phyloP scores from a whole-genome alignment of 805 yeast species.

The Saccharomycopsis fermentans region DNA sequence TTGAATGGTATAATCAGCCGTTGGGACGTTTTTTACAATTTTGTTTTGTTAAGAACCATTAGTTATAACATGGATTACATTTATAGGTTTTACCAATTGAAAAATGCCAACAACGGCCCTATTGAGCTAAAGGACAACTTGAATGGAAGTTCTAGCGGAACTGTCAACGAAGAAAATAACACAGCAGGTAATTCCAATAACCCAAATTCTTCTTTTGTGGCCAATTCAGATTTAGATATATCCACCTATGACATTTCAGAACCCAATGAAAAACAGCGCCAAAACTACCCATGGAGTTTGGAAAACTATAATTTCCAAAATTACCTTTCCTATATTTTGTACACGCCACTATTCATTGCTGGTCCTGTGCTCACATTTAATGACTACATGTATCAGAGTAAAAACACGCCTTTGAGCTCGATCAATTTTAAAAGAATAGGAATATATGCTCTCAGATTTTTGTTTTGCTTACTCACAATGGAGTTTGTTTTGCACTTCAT shows the following conservation, averaged over 20 bases:
- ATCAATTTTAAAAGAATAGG: slow-evolving; percentile 43
- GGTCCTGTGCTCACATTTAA: slow-evolving; percentile 94
- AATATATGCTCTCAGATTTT: slow-evolving; percentile 57
- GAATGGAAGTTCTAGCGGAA: not conserved
- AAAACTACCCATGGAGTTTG: slow-evolving; percentile 51
- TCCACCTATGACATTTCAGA: slow-evolving; percentile 1
- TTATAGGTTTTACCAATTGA: slow-evolving; percentile 25
- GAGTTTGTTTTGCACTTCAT: slow-evolving; percentile 79
- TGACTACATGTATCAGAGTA: slow-evolving; percentile 74
- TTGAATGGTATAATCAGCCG: slow-evolving; percentile 71
- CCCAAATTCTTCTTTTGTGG: not conserved
- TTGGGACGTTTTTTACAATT: slow-evolving; percentile 96
- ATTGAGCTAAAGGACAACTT: slow-evolving; percentile 7
- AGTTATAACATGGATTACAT: slow-evolving; percentile 75
- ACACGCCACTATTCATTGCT: slow-evolving; percentile 86
- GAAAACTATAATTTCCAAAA: slow-evolving; percentile 53
- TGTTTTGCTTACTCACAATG: slow-evolving; percentile 74
- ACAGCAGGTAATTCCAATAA: not conserved
- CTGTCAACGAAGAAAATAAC: not conserved
- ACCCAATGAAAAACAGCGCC: slow-evolving; percentile 52
- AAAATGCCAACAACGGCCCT: not conserved
- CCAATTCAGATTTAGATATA: not conserved
- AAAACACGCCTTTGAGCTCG: slow-evolving; percentile 37
- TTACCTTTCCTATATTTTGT: slow-evolving; percentile 66
- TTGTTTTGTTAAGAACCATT: slow-evolving; percentile 73